phyloP scores from a whole-genome alignment of 2,329 filamentous ascomycete species.

The Periglandula ipomoeae region DNA sequence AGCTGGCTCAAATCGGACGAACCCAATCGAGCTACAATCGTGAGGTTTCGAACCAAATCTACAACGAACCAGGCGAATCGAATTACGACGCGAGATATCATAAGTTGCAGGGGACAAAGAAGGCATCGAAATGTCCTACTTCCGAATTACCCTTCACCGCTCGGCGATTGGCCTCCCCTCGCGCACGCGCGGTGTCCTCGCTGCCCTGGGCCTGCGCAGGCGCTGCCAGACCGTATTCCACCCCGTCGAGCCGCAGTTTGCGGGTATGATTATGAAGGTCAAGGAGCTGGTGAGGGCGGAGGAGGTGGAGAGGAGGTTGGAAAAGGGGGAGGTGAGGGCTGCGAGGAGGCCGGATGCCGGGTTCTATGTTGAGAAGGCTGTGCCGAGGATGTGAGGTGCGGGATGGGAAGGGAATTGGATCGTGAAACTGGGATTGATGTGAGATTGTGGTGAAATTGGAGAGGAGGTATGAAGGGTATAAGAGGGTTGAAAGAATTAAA shows the following conservation, averaged over 20 bases:
- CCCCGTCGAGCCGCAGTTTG: constrained; percentile 69
- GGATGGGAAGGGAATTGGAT: neutral
- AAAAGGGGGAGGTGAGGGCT: constrained; percentile 58
- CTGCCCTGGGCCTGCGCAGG: constrained; percentile 75
- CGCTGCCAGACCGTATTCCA: constrained; percentile 85
- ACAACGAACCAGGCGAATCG: too few species aligned
- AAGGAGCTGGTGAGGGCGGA: constrained; percentile 82
- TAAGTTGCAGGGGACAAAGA: neutral
- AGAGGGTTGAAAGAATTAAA: too few species aligned
- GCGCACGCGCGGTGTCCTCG: constrained; percentile 70
- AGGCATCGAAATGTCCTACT: constrained; percentile 57
- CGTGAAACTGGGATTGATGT: too few species aligned
- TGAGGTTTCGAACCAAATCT: too few species aligned
- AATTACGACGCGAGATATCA: too few species aligned
- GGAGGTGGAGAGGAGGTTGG: constrained; percentile 61
- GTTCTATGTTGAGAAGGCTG: constrained; percentile 64
- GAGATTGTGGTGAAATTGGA: too few species aligned
- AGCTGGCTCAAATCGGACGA: too few species aligned
- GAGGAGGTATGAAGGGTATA: too few species aligned
- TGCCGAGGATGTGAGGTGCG: constrained; percentile 15
- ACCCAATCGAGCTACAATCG: too few species aligned
- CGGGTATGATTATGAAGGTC: constrained; percentile 86
- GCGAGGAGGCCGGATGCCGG: constrained; percentile 67
- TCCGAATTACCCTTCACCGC: constrained; percentile 84
- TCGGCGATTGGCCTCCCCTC: constrained; percentile 80